A percentile compares a stretch with the other conserved stretches of the same genome.
Evolutionary conservation across 2,329 filamentous ascomycete species (phyloP).

Genomic region (Claviceps sp.): DNA sequence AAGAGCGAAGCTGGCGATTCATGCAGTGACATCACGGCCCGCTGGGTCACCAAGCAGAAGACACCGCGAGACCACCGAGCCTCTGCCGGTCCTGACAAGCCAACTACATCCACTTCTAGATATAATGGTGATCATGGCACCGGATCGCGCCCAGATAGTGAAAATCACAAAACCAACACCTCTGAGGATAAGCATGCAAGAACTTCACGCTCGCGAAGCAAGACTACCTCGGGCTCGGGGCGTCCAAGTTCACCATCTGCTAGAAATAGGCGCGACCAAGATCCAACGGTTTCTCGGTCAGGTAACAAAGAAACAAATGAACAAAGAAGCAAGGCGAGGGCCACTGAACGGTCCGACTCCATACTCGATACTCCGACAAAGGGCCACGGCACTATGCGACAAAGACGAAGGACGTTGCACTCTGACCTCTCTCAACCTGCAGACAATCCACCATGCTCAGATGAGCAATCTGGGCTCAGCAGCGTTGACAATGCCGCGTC

Average conservation of each 20-base stretch:
- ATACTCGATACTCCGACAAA: conserved; percentile 27
- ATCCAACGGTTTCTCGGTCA: conserved; percentile 11
- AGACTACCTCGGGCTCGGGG: conserved; percentile 15
- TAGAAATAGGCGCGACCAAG: conserved; percentile 15
- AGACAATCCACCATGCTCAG: conserved; percentile 17
- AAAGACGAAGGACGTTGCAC: conserved; percentile 14
- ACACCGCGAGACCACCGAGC: conserved; percentile 16
- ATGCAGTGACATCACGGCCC: conserved; percentile 16
- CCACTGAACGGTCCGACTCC: conserved; percentile 24
- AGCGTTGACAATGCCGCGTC: conserved; percentile 15
- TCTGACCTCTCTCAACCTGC: conserved; percentile 10
- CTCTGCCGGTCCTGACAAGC: conserved; percentile 9
- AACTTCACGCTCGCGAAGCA: conserved; percentile 14
- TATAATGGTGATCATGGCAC: conserved; percentile 10
- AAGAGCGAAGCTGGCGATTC: conserved; percentile 15
- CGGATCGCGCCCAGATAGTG: conserved; percentile 18
- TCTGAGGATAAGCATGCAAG: conserved; percentile 7
- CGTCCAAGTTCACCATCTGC: conserved; percentile 11
- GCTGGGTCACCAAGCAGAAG: conserved; percentile 3
- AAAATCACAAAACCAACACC: conserved; percentile 12
- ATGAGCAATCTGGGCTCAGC: conserved; percentile 16
- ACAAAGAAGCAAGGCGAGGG: conserved; percentile 15
- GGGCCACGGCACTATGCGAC: conserved; percentile 16
- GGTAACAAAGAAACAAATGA: conserved; percentile 5
- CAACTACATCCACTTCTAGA: not conserved